phyloP scores from a whole-genome alignment of 2,329 filamentous ascomycete species.

The Fusarium tricinctum region DNA sequence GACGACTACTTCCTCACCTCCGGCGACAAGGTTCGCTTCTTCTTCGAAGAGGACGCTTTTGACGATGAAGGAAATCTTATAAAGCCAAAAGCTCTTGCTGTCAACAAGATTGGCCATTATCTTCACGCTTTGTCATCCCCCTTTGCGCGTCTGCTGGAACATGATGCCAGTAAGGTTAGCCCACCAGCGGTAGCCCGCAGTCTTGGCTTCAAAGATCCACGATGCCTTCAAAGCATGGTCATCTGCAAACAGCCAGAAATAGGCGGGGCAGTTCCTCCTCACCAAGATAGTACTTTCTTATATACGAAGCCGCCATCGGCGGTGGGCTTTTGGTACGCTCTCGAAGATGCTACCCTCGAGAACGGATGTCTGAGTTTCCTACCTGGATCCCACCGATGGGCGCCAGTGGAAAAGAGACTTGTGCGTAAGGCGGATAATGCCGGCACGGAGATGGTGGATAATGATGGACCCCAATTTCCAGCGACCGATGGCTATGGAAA shows the following conservation, averaged over 20 bases:
- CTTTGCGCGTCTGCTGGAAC: constrained; percentile 71
- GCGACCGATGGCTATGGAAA: constrained; percentile 63
- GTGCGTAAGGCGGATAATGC: constrained; percentile 70
- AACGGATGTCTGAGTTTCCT: constrained; percentile 94
- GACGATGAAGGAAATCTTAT: constrained; percentile 72
- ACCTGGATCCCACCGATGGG: constrained; percentile 82
- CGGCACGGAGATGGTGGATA: constrained; percentile 80
- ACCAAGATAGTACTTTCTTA: constrained; percentile 93
- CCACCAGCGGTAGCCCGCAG: constrained; percentile 75
- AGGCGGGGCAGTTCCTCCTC: constrained; percentile 88
- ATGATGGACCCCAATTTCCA: constrained; percentile 76
- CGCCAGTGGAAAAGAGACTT: constrained; percentile 79
- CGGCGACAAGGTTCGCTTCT: constrained; percentile 94
- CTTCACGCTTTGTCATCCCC: constrained; percentile 78
- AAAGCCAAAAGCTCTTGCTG: constrained; percentile 85
- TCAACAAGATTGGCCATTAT: constrained; percentile 91
- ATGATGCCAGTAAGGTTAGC: constrained; percentile 52
- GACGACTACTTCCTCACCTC: constrained; percentile 94
- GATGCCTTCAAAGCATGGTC: constrained; percentile 92
- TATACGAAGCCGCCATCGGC: constrained; percentile 91
- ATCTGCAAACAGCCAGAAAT: constrained; percentile 99
- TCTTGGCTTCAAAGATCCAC: constrained; percentile 81
- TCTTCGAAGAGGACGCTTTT: constrained; percentile 97
- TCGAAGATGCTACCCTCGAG: constrained; percentile 88
- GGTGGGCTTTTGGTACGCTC: constrained; percentile 96